A percentile compares a stretch with the other conserved stretches of the same genome.
phyloP scores from a whole-genome alignment of 495 filamentous ascomycete genomes.

The Penicillium arizonense region DNA sequence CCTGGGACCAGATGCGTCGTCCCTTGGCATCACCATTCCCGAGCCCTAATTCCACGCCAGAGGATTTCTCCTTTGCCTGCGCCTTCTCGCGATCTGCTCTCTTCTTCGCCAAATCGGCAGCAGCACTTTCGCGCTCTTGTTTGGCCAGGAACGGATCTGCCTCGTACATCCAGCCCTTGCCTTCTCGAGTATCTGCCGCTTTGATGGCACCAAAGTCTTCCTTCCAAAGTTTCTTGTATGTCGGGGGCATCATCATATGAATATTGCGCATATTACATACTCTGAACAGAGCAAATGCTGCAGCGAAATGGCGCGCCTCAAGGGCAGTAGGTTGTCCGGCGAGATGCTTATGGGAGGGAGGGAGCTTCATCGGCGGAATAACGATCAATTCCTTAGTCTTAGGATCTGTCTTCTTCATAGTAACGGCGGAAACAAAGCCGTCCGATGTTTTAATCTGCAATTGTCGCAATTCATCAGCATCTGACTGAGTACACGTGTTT shows the following conservation, averaged over 20 bases:
- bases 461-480: conserved; percentile 11
- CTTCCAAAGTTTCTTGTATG: conserved; percentile 85
- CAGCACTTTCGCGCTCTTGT: conserved; percentile 74
- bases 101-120: conserved; percentile 69
- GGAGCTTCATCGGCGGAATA: conserved; percentile 80
- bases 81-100: conserved; percentile 57
- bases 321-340: conserved; percentile 69
- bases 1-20: conserved; percentile 73
- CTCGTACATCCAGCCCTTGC: conserved; percentile 88
- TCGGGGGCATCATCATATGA: conserved; percentile 90
- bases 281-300: conserved; percentile 84
- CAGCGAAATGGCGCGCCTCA: conserved; percentile 90
- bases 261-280: conserved; percentile 93
- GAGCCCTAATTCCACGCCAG: conserved; percentile 41
- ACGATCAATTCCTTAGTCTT: conserved; percentile 76
- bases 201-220: conserved; percentile 77
- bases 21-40: conserved; percentile 33
- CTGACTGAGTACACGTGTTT: not conserved
- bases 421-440: conserved; percentile 76
- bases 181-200: conserved; percentile 68
- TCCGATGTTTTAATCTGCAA: conserved; percentile 49
- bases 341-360: conserved; percentile 66
- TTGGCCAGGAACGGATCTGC: conserved; percentile 86
- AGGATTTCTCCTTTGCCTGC: conserved; percentile 61
- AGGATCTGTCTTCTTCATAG: conserved; percentile 70